Evolutionary conservation across 768 basidiomycete species (phyloP).

Genomic region (Leucosporidium yakuticum): DNA sequence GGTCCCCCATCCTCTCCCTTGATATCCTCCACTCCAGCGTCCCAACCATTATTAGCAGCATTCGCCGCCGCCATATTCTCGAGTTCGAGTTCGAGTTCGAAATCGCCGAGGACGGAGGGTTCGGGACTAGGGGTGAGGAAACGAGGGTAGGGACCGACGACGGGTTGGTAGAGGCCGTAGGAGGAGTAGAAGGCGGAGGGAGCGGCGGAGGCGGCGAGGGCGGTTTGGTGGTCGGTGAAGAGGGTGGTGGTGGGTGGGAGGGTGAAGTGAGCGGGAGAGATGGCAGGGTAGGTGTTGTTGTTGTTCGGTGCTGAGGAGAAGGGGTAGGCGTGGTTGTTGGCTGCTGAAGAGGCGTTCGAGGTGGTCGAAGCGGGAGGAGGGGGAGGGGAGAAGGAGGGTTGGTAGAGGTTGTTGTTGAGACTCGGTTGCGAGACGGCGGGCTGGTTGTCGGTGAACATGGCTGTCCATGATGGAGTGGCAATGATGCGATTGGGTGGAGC

Average conservation of each 20-base stretch:
- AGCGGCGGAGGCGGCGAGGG: slow-evolving; percentile 6
- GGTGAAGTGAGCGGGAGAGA: slow-evolving; percentile 2
- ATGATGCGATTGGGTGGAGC: slow-evolving; percentile 16
- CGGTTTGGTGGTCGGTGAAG: slow-evolving; percentile 19
- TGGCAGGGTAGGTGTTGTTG: not conserved
- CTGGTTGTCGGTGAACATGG: slow-evolving; percentile 11
- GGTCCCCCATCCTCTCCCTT: not conserved
- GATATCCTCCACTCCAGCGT: not conserved
- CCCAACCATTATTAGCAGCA: not conserved
- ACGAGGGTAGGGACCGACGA: slow-evolving; percentile 26
- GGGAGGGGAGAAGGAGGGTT: not conserved
- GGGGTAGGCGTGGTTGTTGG: not conserved
- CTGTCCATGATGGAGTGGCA: slow-evolving; percentile 25
- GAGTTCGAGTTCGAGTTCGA: slow-evolving; percentile 11
- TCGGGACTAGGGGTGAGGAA: slow-evolving; percentile 33
- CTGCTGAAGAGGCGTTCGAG: not conserved
- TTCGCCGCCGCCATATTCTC: slow-evolving; percentile 2
- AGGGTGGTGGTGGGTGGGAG: slow-evolving; percentile 20
- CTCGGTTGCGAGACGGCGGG: not conserved
- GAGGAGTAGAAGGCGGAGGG: slow-evolving; percentile 26
- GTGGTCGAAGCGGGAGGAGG: not conserved
- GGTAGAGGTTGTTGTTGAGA: not conserved
- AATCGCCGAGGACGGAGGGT: slow-evolving; percentile 26
- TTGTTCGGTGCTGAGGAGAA: not conserved
- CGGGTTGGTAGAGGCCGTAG: slow-evolving; percentile 32